Conservation (phyloP, 257 asterid species). For the Ballota nigra region DNA sequence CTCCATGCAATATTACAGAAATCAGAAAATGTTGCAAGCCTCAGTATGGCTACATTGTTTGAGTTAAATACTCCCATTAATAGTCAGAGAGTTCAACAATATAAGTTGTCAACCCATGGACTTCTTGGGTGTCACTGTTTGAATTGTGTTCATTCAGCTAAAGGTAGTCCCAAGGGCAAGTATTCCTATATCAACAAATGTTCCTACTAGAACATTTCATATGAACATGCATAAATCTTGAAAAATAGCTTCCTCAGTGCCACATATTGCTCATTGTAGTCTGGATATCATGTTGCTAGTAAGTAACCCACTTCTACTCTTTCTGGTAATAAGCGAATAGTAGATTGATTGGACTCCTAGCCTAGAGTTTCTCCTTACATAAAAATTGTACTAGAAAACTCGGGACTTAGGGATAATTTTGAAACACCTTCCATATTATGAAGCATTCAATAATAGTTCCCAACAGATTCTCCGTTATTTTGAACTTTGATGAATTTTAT, state of each 20-base stretch:
- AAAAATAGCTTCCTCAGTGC: neutral
- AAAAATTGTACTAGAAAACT: neutral
- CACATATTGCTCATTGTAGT: neutral
- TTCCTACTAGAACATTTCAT: neutral
- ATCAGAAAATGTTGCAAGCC: slow-evolving; percentile 1
- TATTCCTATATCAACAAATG: neutral
- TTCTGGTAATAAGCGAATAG: neutral
- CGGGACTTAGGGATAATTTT: neutral
- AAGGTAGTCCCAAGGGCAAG: neutral
- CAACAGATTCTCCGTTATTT: neutral
- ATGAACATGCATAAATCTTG: neutral
- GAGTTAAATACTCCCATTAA: neutral
- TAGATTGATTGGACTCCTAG: neutral
- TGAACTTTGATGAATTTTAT: slow-evolving; percentile 28
- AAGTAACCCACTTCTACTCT: neutral
- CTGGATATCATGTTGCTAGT: neutral
- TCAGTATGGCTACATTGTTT: neutral
- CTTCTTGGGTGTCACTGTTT: neutral
- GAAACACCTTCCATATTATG: neutral
- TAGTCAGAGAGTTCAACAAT: neutral
- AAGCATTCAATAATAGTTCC: neutral
- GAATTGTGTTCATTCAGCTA: neutral
- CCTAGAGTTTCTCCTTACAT: neutral
- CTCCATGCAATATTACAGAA: neutral
- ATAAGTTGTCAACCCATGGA: neutral